These are phyloP conservation scores for Ophidiomyces ophidiicola DNA, from an alignment of 2,329 filamentous ascomycete species.

Conservation along the genomic window DNA sequence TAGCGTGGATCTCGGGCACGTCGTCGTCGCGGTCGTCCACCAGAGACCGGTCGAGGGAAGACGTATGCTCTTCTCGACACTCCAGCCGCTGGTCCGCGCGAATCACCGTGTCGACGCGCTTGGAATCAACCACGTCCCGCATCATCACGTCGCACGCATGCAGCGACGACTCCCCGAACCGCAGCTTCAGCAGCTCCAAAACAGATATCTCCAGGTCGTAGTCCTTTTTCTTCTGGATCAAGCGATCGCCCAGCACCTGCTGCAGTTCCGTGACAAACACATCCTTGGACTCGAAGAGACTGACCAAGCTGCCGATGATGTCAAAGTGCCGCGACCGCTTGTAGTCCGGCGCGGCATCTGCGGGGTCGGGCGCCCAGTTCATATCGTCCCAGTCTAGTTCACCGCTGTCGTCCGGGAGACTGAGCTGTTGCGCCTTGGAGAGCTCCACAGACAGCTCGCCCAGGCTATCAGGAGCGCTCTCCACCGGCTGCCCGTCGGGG, in stretches of 20 bases:
- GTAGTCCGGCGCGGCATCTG: constrained; percentile 87
- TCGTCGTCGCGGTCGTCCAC: constrained; percentile 26
- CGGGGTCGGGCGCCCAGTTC: constrained; percentile 82
- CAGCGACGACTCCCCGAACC: constrained; percentile 72
- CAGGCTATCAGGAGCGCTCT: constrained; percentile 32
- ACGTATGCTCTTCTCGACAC: constrained; percentile 19
- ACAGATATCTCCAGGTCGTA: constrained; percentile 75
- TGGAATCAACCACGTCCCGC: constrained; percentile 76
- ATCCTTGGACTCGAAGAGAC: constrained; percentile 76
- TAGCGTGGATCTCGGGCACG: constrained; percentile 52
- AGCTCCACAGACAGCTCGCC: constrained; percentile 45
- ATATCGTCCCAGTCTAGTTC: constrained; percentile 85
- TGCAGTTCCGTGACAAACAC: constrained; percentile 92
- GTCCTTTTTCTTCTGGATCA: constrained; percentile 52
- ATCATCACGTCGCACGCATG: constrained; percentile 98
- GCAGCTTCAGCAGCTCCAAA: constrained; percentile 72
- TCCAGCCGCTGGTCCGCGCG: constrained; percentile 39
- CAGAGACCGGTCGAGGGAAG: constrained; percentile 13
- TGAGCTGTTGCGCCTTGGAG: constrained; percentile 31
- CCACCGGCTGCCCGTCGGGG: constrained; percentile 22
- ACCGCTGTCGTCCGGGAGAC: constrained; percentile 39
- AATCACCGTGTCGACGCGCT: constrained; percentile 57
- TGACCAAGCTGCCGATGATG: constrained; percentile 80
- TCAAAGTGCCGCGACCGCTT: constrained; percentile 79
- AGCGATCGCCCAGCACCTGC: constrained; percentile 69